phyloP scores from a whole-genome alignment of 208 protist genomes.

The Tritrichomonas musculus region DNA sequence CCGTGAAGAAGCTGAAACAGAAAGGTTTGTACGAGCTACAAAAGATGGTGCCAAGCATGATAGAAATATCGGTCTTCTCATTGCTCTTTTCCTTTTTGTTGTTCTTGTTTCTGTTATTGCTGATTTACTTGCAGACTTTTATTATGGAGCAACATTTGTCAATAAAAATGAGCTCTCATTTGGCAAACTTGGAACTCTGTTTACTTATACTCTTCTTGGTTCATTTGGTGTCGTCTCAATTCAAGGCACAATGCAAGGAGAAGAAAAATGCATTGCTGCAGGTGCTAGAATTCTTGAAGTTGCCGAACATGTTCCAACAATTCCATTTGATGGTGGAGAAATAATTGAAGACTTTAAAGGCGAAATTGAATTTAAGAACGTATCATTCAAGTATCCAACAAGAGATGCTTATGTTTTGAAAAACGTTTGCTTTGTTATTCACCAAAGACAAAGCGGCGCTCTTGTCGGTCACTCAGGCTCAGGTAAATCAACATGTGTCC shows the following conservation, averaged over 20 bases:
- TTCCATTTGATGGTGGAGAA: background rate
- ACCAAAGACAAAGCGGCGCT: slow-evolving; percentile 35
- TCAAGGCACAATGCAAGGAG: background rate
- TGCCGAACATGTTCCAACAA: too few species aligned
- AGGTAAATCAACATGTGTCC: slow-evolving; percentile 47
- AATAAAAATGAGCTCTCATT: background rate
- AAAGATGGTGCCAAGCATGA: background rate
- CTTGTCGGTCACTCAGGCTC: slow-evolving; percentile 40
- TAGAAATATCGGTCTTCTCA: background rate
- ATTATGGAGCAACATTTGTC: background rate
- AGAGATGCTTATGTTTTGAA: slow-evolving; percentile 30
- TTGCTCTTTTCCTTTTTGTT: background rate
- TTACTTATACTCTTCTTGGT: background rate
- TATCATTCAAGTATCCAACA: too few species aligned
- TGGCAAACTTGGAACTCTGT: background rate
- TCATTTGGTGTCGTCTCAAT: background rate
- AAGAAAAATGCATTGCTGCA: background rate
- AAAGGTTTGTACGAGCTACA: background rate
- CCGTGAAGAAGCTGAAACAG: background rate
- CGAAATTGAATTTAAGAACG: too few species aligned
- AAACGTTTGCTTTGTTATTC: slow-evolving; percentile 38
- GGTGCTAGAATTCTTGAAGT: background rate
- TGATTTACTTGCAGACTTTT: background rate
- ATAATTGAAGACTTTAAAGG: background rate
- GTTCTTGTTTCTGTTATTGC: background rate